Base-by-base conservation (phyloP, 192 early-diverging fungal genomes). In the Umbelopsis ramanniana region DNA sequence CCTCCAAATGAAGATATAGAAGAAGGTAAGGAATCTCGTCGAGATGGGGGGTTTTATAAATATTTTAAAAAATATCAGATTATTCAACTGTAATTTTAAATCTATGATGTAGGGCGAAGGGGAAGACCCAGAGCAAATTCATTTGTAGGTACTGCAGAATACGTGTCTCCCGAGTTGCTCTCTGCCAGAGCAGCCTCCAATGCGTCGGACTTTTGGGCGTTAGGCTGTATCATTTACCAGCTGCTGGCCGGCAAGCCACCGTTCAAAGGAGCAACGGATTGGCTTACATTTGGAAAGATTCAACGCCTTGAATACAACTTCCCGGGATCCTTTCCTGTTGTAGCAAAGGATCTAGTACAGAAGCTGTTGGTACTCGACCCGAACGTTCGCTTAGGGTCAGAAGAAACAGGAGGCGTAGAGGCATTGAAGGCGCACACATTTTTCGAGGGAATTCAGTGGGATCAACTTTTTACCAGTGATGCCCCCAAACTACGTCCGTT, bases 71-170 rank as follows among this genome's bases (percentile, higher is more conserved):
- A 12, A 12, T 43, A 5, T 43, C 40, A 43, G 40, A 43, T 43
- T 6, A 11, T 43, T 11, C 6, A 43, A 11, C 40, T 7, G 40
- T 43, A 1, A 43, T 5, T 43, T 29, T 2, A 1, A 43, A 43
- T 11, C 40, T 6, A 43, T 50, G 48, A 15, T 19, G 15, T 50
- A n/a, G 48, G 48, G 9, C 48, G 48, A 50, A 35, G 79, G 82
- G 48, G 77, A 86, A 89, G 37, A 19, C 2, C 57, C 10, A 35
- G 33, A 37, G 80, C 92, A 66, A 89, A 93, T 71, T 98, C 96
- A 0, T 98, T 98, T 85, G 98, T 99, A 2, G 98, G 98, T 37
- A 99, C 98, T 6, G 97, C 98, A 15, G 98, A 99, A 86, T 99
- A 99, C 81, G 96, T 97, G 23, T 95, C 95, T 4, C 98, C 97